Percentiles rank a stretch among this genome's conserved stretches.
Evolutionary conservation across 495 filamentous ascomycete species (phyloP).

Genomic region (Podospora pseudocomata): DNA sequence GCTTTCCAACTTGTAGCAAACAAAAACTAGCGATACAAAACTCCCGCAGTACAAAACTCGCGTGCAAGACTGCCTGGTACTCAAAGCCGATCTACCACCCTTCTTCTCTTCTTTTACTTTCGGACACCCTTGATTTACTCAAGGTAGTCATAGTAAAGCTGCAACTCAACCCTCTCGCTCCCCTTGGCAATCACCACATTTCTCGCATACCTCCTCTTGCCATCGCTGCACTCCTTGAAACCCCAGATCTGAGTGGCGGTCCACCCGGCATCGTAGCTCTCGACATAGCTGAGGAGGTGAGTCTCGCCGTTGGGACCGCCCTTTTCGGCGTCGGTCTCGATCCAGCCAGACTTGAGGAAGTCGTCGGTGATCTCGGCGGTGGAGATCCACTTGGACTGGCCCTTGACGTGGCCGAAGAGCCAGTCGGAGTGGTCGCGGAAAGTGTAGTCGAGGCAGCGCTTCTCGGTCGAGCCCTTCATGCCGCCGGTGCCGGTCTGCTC

Average conservation of each 20-base stretch:
- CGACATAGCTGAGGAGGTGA: constrained; percentile 52
- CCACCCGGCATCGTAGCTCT: constrained; percentile 57
- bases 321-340: constrained; percentile 47
- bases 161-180: constrained; percentile 55
- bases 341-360: constrained; percentile 50
- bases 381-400: constrained; percentile 54
- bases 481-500: constrained; percentile 73
- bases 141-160: constrained; percentile 70
- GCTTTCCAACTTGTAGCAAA: background rate
- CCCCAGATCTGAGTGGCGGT: constrained; percentile 56
- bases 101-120: background rate
- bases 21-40: background rate
- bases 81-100: background rate
- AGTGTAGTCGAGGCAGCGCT: constrained; percentile 65
- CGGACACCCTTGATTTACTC: constrained; percentile 10
- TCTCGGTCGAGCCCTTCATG: constrained; percentile 67
- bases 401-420: constrained; percentile 72
- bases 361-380: constrained; percentile 38
- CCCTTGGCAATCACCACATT: constrained; percentile 65
- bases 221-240: constrained; percentile 44
- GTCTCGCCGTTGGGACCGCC: constrained; percentile 47
- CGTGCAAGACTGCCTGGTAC: background rate
- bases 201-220: constrained; percentile 63
- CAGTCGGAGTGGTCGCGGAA: constrained; percentile 70
- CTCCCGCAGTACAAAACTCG: background rate